phyloP scores from a whole-genome alignment of 139 green algal genomes.

The Astrephomene gubernaculifera region DNA sequence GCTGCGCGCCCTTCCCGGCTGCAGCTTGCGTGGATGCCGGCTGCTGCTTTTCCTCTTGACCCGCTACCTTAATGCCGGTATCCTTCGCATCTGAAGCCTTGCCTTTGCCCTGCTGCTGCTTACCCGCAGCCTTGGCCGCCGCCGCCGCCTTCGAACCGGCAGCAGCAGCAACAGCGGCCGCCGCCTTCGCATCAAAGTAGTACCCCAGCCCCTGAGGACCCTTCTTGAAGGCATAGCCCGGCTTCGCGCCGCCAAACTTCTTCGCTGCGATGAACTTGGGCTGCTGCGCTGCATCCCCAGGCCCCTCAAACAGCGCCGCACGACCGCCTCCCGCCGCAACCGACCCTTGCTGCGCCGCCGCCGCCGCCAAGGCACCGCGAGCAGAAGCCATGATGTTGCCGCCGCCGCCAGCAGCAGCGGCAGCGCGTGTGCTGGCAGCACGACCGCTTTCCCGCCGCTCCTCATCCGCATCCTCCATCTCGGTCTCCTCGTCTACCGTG shows the following conservation, averaged over 20 bases:
- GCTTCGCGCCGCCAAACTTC: constrained; percentile 61
- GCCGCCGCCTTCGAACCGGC: not conserved
- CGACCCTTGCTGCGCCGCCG: not conserved
- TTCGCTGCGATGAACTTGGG: constrained; percentile 50
- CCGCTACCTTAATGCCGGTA: not conserved
- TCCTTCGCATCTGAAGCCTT: not conserved
- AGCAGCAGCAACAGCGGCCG: constrained; percentile 1
- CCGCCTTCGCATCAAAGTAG: constrained; percentile 60
- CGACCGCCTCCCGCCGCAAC: not conserved
- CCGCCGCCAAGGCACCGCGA: not conserved
- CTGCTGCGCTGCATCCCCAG: not conserved
- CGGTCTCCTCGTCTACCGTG: not conserved
- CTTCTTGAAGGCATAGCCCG: constrained; percentile 74
- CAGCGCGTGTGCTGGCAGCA: constrained; percentile 14
- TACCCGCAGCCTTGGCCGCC: not conserved
- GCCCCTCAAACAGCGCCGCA: not conserved
- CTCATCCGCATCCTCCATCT: not conserved
- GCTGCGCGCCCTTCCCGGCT: constrained; percentile 28
- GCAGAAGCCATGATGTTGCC: not conserved
- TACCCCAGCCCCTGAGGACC: constrained; percentile 78
- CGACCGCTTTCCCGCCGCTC: constrained; percentile 25
- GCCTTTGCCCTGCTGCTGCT: not conserved
- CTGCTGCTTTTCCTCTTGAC: not conserved
- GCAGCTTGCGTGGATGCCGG: too few relatives aligned
- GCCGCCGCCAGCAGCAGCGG: not conserved